These are phyloP conservation scores for Aspergillus haitiensis DNA, from an alignment of 495 filamentous ascomycete genomes.

Conservation along the genomic window DNA sequence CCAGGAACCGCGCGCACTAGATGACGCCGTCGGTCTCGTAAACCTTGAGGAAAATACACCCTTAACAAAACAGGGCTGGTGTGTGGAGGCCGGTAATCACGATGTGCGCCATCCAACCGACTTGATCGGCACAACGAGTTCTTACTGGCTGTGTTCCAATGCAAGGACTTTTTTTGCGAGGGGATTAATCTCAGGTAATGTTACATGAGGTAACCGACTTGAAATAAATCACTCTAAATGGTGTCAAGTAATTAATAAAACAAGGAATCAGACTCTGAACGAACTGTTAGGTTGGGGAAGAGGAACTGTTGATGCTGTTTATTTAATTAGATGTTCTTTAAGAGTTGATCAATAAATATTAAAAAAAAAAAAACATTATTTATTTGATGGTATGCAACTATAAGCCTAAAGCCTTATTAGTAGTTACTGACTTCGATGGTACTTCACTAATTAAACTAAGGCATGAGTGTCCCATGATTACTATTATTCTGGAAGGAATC, in stretches of 20 bases:
- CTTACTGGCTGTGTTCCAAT: slow-evolving; percentile 13
- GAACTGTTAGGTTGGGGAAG: neutral
- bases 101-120: slow-evolving; percentile 30
- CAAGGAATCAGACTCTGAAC: neutral
- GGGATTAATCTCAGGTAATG: no score
- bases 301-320: neutral
- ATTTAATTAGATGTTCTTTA: neutral
- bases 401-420: no score
- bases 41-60: slow-evolving; percentile 23
- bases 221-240: no score
- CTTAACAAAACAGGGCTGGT: slow-evolving; percentile 17
- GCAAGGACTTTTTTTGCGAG: slow-evolving; percentile 8
- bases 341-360: neutral
- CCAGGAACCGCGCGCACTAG: slow-evolving; percentile 29
- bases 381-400: no score
- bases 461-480: no score
- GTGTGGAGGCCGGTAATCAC: slow-evolving; percentile 26
- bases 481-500: no score
- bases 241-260: neutral
- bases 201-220: no score
- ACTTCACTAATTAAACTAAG: no score
- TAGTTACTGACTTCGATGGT: no score
- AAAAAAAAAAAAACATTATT: neutral
- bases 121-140: slow-evolving; percentile 14
- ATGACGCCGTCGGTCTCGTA: slow-evolving; percentile 33